Evolutionary conservation across 495 filamentous ascomycete genomes (phyloP).

Genomic region (Trichoderma gamsii): DNA sequence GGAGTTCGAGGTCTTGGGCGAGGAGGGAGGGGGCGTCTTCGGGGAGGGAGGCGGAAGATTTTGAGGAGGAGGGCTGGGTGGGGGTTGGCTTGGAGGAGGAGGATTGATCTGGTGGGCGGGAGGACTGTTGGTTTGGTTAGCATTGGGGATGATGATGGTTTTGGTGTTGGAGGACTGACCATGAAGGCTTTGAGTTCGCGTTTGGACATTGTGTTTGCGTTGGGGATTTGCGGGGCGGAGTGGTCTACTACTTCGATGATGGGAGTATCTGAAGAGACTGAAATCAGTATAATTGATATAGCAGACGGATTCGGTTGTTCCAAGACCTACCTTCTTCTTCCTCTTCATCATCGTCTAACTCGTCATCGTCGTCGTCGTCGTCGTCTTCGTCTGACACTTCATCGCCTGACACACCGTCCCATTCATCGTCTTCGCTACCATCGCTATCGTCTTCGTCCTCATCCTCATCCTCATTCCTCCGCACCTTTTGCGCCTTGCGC

Average conservation of each 20-base stretch:
- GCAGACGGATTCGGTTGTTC: neutral
- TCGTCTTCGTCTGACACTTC: constrained; percentile 28
- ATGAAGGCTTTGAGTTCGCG: constrained; percentile 72
- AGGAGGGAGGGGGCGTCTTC: constrained; percentile 52
- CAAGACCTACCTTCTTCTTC: constrained; percentile 17
- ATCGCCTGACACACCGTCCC: constrained; percentile 57
- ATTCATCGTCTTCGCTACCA: constrained; percentile 43
- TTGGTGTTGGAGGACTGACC: constrained; percentile 40
- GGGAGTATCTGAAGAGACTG: constrained; percentile 19
- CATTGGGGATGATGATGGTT: constrained; percentile 31
- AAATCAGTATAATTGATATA: neutral
- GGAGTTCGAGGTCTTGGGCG: constrained; percentile 88
- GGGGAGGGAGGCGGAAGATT: constrained; percentile 29
- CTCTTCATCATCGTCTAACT: constrained; percentile 16
- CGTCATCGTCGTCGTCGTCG: too few relatives aligned
- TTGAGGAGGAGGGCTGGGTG: constrained; percentile 27
- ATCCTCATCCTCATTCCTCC: constrained; percentile 26
- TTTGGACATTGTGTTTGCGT: constrained; percentile 49
- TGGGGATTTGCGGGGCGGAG: constrained; percentile 30
- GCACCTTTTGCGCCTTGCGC: constrained; percentile 21
- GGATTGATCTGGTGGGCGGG: constrained; percentile 34
- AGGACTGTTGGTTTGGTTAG: constrained; percentile 43
- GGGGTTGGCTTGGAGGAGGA: constrained; percentile 22
- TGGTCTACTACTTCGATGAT: constrained; percentile 63
- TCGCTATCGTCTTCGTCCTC: constrained; percentile 26